These are phyloP conservation scores for Tolypocladium tundrense DNA, from an alignment of 2,329 filamentous ascomycete genomes.

Conservation along the genomic window DNA sequence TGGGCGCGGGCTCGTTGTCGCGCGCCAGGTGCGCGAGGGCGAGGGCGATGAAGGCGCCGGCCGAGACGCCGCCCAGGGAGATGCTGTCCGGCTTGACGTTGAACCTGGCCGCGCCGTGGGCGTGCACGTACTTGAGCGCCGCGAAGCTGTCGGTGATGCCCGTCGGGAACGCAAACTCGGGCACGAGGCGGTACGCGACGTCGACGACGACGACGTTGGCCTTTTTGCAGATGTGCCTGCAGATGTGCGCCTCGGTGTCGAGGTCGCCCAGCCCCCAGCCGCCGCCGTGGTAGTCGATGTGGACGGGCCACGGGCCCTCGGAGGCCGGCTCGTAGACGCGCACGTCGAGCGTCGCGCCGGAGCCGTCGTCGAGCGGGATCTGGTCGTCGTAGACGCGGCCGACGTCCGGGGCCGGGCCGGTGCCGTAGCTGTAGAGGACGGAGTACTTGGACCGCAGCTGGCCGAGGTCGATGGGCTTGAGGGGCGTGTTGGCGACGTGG, in stretches of 20 bases:
- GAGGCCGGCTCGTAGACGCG: constrained; percentile 33
- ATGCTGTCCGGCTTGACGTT: constrained; percentile 25
- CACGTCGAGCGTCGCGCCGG: constrained; percentile 16
- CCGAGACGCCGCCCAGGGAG: constrained; percentile 34
- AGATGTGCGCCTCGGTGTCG: constrained; percentile 37
- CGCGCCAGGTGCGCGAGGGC: constrained; percentile 28
- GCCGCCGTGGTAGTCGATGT: constrained; percentile 39
- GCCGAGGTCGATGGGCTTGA: constrained; percentile 27
- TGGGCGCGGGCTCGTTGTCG: constrained; percentile 16
- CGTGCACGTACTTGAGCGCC: constrained; percentile 28
- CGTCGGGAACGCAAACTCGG: constrained; percentile 38
- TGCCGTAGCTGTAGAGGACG: constrained; percentile 32
- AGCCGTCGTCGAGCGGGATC: constrained; percentile 20
- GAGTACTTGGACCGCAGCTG: constrained; percentile 30
- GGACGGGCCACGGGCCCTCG: constrained; percentile 32
- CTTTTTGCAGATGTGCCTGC: constrained; percentile 33
- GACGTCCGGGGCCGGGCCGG: constrained; percentile 28
- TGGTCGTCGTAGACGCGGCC: constrained; percentile 27
- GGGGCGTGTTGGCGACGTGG: constrained; percentile 28
- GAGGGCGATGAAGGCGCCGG: constrained; percentile 30
- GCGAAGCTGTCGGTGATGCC: constrained; percentile 37
- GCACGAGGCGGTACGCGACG: constrained; percentile 41
- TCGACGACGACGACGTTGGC: constrained; percentile 36
- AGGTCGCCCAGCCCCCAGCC: constrained; percentile 40
- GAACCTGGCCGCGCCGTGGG: constrained; percentile 22